Conservation (phyloP, 2,329 filamentous ascomycete species). For the Ceratocystis colombiana region DNA sequence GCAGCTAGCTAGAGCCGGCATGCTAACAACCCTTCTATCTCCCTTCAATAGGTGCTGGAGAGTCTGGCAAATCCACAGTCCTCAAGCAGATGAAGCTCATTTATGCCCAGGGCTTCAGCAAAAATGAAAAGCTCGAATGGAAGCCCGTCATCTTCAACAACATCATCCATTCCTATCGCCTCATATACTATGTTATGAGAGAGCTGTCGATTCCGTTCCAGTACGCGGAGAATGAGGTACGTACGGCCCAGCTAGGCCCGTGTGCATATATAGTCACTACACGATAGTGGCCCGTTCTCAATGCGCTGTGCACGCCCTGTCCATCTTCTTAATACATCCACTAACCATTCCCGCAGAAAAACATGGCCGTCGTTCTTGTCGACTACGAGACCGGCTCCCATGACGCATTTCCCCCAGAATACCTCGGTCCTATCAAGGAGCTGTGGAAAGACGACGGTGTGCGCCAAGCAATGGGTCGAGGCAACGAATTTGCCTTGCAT, state of each 20-base stretch:
- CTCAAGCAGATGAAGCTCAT: constrained; percentile 99
- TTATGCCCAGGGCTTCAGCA: constrained; percentile 82
- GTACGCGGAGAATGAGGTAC: constrained; percentile 66
- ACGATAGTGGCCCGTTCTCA: neutral
- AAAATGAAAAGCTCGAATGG: constrained; percentile 83
- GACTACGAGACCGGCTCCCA: constrained; percentile 75
- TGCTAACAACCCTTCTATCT: constrained; percentile 23
- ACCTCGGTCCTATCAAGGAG: constrained; percentile 67
- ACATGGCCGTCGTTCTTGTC: constrained; percentile 64
- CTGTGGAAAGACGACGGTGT: constrained; percentile 80
- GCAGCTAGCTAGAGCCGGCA: constrained; percentile 29
- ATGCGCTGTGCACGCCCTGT: neutral
- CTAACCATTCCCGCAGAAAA: constrained; percentile 47
- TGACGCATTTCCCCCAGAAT: constrained; percentile 68
- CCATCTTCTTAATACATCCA: constrained; percentile 22
- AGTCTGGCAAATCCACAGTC: constrained; percentile 85
- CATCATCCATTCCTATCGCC: constrained; percentile 81
- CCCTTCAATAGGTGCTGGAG: constrained; percentile 63
- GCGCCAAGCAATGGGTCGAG: constrained; percentile 77
- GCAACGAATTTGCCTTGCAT: constrained; percentile 92
- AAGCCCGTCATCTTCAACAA: constrained; percentile 95
- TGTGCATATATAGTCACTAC: neutral
- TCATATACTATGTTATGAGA: constrained; percentile 83
- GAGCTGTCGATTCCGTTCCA: constrained; percentile 73
- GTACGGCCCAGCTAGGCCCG: neutral